phyloP scores from a whole-genome alignment of 768 basidiomycete genomes.

The Amanita muscaria region DNA sequence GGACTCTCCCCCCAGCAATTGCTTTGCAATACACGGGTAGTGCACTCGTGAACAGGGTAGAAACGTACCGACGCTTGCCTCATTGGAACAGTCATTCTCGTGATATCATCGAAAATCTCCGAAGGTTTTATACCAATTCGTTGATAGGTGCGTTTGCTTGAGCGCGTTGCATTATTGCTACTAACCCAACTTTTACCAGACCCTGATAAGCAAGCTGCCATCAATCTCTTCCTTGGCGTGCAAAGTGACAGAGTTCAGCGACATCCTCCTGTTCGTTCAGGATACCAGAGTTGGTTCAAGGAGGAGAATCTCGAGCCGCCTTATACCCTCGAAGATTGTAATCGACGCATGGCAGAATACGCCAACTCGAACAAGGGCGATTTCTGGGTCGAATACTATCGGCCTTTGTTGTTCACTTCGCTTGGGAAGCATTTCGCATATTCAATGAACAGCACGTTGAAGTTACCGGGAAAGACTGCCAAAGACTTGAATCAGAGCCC shows the following conservation, averaged over 20 bases:
- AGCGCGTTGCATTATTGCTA: background rate
- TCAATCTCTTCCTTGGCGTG: conserved; percentile 92
- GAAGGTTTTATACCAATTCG: conserved; percentile 92
- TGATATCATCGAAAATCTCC: conserved; percentile 92
- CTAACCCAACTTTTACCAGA: conserved; percentile 36
- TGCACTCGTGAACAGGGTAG: conserved; percentile 90
- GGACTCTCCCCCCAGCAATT: conserved; percentile 47
- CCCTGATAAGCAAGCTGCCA: conserved; percentile 94
- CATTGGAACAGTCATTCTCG: conserved; percentile 98
- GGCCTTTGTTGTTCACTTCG: conserved; percentile 76
- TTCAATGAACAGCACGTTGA: conserved; percentile 85
- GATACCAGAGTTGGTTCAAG: conserved; percentile 83
- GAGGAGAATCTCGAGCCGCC: conserved; percentile 58
- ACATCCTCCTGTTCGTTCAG: conserved; percentile 47
- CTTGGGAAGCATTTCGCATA: conserved; percentile 86
- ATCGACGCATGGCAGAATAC: conserved; percentile 50
- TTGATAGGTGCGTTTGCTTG: conserved; percentile 53
- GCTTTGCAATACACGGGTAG: conserved; percentile 96
- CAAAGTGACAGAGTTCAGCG: conserved; percentile 44
- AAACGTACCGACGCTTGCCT: conserved; percentile 90
- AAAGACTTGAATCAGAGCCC: conserved; percentile 66
- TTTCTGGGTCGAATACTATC: conserved; percentile 87
- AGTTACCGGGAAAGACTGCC: conserved; percentile 71
- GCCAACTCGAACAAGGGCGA: conserved; percentile 48
- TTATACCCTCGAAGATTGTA: conserved; percentile 61